These are phyloP conservation scores for Gentiana macrophylla DNA, from an alignment of 257 asterid species.

Conservation along the genomic window DNA sequence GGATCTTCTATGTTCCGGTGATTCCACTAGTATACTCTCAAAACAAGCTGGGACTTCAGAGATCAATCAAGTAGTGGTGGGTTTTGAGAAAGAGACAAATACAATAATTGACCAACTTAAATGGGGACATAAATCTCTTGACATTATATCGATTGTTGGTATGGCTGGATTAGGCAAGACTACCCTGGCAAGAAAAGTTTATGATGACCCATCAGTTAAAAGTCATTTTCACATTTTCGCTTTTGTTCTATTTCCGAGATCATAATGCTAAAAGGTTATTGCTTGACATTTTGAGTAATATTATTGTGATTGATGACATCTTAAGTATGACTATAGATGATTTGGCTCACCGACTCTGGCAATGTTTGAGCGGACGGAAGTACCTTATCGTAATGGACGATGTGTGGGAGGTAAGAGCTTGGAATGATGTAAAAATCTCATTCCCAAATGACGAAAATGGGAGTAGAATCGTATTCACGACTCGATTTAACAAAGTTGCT, in stretches of 20 bases:
- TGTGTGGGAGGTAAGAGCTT: slow-evolving; percentile 2
- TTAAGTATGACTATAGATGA: not conserved
- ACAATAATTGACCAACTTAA: not conserved
- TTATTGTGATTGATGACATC: not conserved
- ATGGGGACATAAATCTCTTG: not conserved
- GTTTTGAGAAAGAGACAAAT: slow-evolving; percentile 1
- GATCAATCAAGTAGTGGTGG: not conserved
- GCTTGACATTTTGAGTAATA: not conserved
- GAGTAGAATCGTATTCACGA: slow-evolving; percentile 11
- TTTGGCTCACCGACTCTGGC: not conserved
- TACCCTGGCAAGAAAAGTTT: slow-evolving; percentile 2
- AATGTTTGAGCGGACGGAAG: not conserved
- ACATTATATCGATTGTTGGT: slow-evolving; percentile 6
- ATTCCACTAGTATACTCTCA: no score
- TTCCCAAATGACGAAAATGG: slow-evolving; percentile 4
- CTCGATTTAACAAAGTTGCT: slow-evolving; percentile 4
- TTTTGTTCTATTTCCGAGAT: slow-evolving; percentile 2
- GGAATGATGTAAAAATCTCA: not conserved
- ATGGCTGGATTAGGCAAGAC: slow-evolving; percentile 5
- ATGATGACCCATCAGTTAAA: not conserved
- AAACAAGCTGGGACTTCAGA: not conserved
- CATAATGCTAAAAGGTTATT: not conserved
- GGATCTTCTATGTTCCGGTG: no score
- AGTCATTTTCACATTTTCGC: not conserved
- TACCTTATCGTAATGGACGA: slow-evolving; percentile 11